These are phyloP conservation scores for Metarhizium anisopliae DNA, from an alignment of 2,329 filamentous ascomycete genomes.

Conservation along the genomic window DNA sequence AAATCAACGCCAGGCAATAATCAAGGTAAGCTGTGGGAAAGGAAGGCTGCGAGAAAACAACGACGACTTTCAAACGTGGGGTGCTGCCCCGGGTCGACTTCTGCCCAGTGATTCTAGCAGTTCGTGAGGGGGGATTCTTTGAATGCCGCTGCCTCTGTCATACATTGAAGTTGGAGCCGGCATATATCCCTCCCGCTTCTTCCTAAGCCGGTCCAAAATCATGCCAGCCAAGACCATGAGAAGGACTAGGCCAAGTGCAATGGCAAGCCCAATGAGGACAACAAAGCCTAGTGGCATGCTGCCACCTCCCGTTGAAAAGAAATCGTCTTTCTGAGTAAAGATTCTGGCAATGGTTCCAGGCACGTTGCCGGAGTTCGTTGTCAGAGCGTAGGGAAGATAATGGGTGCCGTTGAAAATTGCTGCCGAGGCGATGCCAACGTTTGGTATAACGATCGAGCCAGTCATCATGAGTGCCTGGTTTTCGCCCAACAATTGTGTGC, in stretches of 20 bases:
- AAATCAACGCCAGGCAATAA: conserved; percentile 28
- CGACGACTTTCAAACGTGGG: conserved; percentile 34
- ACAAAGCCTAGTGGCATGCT: conserved; percentile 66
- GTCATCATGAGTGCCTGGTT: conserved; percentile 72
- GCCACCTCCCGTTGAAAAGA: conserved; percentile 53
- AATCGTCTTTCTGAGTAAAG: conserved; percentile 74
- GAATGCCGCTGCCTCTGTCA: conserved; percentile 49
- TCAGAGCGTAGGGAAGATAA: conserved; percentile 72
- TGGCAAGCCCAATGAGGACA: conserved; percentile 71
- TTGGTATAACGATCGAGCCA: conserved; percentile 68
- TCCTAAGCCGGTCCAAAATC: conserved; percentile 64
- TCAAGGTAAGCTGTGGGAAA: conserved; percentile 10
- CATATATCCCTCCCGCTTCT: conserved; percentile 70
- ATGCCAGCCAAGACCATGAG: conserved; percentile 69
- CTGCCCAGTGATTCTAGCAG: conserved; percentile 45
- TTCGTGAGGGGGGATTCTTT: conserved; percentile 52
- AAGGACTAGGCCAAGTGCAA: conserved; percentile 69
- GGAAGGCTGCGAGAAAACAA: background rate
- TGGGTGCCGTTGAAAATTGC: conserved; percentile 78
- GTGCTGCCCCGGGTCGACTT: conserved; percentile 34
- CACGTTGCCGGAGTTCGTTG: conserved; percentile 54
- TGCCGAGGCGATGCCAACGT: conserved; percentile 74
- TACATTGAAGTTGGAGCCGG: conserved; percentile 64
- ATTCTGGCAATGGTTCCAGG: conserved; percentile 70
- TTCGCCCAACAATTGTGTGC: conserved; percentile 52